These are phyloP conservation scores for Sporisorium reilianum DNA, from an alignment of 1,284 basidiomycete species.

Conservation along the genomic window DNA sequence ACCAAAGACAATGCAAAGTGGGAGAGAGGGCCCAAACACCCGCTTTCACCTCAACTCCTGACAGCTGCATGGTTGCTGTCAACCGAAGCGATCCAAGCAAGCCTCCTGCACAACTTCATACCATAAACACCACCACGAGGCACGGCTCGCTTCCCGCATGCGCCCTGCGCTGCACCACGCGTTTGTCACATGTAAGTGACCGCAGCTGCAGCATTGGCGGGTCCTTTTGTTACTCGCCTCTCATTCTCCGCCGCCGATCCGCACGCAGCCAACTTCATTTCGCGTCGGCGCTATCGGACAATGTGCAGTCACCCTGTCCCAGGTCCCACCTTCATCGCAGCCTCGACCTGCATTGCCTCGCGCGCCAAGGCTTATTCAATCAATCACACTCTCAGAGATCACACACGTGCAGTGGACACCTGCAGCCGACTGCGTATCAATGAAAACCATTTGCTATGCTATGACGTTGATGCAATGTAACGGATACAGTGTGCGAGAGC, in stretches of 20 bases:
- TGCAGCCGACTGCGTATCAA: neutral
- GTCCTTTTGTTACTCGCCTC: neutral
- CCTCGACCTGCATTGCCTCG: neutral
- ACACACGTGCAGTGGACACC: neutral
- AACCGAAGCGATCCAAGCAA: conserved; percentile 4
- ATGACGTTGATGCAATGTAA: neutral
- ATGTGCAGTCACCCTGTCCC: neutral
- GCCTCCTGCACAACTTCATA: neutral
- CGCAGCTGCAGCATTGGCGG: conserved; percentile 6
- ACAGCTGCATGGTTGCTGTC: conserved; percentile 7
- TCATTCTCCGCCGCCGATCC: neutral
- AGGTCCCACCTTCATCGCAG: neutral
- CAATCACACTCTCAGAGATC: neutral
- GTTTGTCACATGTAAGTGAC: too few species aligned
- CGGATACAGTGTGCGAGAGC: neutral
- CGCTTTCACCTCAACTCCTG: conserved; percentile 4
- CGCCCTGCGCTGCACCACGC: too few species aligned
- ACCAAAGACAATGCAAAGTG: neutral
- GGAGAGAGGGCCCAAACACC: neutral
- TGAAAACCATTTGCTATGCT: neutral
- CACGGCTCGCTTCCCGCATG: neutral
- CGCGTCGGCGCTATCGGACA: neutral
- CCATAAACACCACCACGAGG: neutral
- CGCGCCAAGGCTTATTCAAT: neutral
- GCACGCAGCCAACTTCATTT: neutral